Conservation (phyloP, 2,329 filamentous ascomycete species). For the Ceratocystis cacaofunesta region DNA sequence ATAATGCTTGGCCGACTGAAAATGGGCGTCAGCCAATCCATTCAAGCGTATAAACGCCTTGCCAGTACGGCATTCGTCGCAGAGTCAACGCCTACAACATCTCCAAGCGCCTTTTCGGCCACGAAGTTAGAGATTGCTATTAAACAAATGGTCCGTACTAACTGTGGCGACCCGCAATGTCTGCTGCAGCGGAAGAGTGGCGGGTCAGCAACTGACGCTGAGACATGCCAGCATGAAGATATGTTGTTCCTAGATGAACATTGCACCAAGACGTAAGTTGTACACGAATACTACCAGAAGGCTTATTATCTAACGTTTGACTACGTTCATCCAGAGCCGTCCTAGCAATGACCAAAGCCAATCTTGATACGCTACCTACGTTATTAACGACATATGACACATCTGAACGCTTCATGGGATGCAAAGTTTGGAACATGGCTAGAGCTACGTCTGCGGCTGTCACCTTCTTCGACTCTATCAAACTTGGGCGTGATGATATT, state of each 20-base stretch:
- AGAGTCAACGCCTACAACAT: not conserved
- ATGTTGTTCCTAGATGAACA: not conserved
- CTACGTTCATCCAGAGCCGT: not conserved
- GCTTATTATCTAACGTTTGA: not conserved
- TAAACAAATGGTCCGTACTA: not conserved
- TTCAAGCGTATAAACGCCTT: not conserved
- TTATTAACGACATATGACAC: conserved; percentile 22
- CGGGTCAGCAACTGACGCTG: not conserved
- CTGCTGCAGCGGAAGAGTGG: not conserved
- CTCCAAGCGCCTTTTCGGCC: not conserved
- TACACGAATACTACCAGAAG: not conserved
- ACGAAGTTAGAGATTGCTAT: not conserved
- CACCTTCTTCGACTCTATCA: conserved; percentile 23
- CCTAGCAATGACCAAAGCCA: not conserved
- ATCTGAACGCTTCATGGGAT: conserved; percentile 17
- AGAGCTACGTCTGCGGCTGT: conserved; percentile 22
- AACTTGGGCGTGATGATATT: conserved; percentile 20
- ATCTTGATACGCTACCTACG: conserved; percentile 15
- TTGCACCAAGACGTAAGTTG: not conserved
- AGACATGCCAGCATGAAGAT: not conserved
- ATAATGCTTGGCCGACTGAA: not conserved
- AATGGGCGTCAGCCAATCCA: not conserved
- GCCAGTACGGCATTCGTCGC: not conserved
- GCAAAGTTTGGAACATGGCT: conserved; percentile 23
- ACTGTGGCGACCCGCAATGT: not conserved